These are phyloP conservation scores for Pyrenophora seminiperda DNA, from an alignment of 2,329 filamentous ascomycete species.

Conservation along the genomic window DNA sequence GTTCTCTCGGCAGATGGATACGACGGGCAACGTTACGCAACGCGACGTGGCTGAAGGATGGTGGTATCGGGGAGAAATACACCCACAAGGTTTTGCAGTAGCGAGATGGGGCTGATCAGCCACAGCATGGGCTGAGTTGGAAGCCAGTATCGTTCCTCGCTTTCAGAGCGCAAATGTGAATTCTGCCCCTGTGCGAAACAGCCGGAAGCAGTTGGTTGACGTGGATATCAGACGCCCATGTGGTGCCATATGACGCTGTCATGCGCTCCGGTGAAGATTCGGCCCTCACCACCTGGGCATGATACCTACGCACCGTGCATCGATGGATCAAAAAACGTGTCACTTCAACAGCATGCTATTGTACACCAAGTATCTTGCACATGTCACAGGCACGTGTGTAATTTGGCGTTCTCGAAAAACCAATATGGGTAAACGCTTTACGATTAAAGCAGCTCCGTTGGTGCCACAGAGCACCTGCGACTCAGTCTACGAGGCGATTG, in stretches of 20 bases:
- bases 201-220: not conserved
- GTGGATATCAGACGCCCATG: not conserved
- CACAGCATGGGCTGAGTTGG: not conserved
- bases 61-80: conserved; percentile 6
- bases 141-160: not conserved
- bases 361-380: no score
- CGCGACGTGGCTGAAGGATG: conserved; percentile 8
- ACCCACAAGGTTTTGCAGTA: not conserved
- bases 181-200: not conserved
- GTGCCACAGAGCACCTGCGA: not conserved
- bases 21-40: not conserved
- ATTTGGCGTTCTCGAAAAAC: not conserved
- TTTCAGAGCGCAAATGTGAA: not conserved
- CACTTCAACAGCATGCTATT: not conserved
- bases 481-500: not conserved
- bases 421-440: not conserved
- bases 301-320: not conserved
- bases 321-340: not conserved
- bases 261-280: not conserved
- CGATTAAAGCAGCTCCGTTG: not conserved
- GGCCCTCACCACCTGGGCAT: no score
- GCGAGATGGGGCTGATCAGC: not conserved
- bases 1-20: not conserved
- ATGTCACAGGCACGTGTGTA: not conserved
- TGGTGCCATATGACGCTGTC: not conserved